Conservation (phyloP, 2,329 filamentous ascomycete species). For the Coniella vitis region DNA sequence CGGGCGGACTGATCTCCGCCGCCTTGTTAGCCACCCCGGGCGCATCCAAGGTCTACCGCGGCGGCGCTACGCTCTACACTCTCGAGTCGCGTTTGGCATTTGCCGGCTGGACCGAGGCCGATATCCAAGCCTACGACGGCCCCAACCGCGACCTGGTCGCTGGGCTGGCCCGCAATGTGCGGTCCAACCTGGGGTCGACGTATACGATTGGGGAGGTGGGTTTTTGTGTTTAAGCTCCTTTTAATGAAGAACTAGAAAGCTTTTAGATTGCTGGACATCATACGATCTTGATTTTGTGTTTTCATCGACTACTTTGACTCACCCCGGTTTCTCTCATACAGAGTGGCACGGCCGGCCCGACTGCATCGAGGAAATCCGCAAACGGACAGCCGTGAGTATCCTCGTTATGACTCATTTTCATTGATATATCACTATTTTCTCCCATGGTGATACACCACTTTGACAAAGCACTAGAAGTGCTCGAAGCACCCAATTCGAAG, state of each 20-base stretch:
- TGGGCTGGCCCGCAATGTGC: conserved; percentile 48
- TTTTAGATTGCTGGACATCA: background rate
- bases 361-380: conserved; percentile 41
- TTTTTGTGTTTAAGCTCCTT: no score
- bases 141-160: conserved; percentile 52
- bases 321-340: background rate
- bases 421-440: no score
- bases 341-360: conserved; percentile 59
- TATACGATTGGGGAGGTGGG: conserved; percentile 46
- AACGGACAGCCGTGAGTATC: conserved; percentile 45
- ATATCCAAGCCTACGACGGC: conserved; percentile 47
- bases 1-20: conserved; percentile 55
- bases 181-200: conserved; percentile 46
- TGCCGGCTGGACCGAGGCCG: conserved; percentile 52
- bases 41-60: conserved; percentile 51
- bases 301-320: no score
- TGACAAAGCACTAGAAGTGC: no score
- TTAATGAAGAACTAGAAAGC: no score
- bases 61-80: conserved; percentile 57
- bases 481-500: no score
- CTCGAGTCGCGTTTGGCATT: conserved; percentile 50
- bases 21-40: conserved; percentile 52
- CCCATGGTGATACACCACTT: no score
- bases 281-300: no score
- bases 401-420: background rate